Conservation (phyloP, 768 basidiomycete species). For the Boletus pseudopeckii region DNA sequence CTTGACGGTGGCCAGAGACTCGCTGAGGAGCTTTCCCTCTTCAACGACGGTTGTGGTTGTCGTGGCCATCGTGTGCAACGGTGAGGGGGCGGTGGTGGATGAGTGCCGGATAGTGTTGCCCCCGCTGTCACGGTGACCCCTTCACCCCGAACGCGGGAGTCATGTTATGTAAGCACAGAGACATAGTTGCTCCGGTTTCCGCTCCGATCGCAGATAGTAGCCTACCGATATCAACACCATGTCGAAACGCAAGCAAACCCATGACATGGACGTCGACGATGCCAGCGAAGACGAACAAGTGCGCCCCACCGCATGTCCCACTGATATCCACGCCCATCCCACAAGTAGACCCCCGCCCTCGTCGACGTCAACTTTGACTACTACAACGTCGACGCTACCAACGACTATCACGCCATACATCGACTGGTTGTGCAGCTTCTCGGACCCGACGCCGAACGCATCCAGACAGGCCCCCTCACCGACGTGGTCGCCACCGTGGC, state of each 20-base stretch:
- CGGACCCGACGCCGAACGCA: conserved; percentile 62
- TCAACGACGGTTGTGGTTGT: conserved; percentile 45
- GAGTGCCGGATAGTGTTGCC: background rate
- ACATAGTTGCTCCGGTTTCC: background rate
- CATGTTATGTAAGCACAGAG: conserved; percentile 15
- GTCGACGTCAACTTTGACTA: conserved; percentile 69
- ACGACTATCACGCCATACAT: conserved; percentile 87
- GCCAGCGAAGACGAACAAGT: conserved; percentile 40
- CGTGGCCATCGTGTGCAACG: conserved; percentile 21
- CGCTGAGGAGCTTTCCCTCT: conserved; percentile 82
- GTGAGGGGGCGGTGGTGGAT: conserved; percentile 1
- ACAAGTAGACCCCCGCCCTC: conserved; percentile 14
- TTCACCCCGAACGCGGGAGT: conserved; percentile 1
- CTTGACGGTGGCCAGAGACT: conserved; percentile 82
- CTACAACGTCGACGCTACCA: conserved; percentile 74
- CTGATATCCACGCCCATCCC: conserved; percentile 1
- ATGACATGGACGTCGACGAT: conserved; percentile 33
- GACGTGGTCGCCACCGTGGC: conserved; percentile 77
- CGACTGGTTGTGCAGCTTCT: conserved; percentile 69
- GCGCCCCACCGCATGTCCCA: conserved; percentile 20
- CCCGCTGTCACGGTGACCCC: background rate
- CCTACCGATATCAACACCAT: no score
- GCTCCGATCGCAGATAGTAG: background rate
- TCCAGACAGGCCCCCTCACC: conserved; percentile 71
- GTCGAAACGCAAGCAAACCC: conserved; percentile 53